Percentiles rank a stretch among this genome's conserved stretches.
Evolutionary conservation across 164 flowering plant species (phyloP).

Genomic region (Sedum album): DNA sequence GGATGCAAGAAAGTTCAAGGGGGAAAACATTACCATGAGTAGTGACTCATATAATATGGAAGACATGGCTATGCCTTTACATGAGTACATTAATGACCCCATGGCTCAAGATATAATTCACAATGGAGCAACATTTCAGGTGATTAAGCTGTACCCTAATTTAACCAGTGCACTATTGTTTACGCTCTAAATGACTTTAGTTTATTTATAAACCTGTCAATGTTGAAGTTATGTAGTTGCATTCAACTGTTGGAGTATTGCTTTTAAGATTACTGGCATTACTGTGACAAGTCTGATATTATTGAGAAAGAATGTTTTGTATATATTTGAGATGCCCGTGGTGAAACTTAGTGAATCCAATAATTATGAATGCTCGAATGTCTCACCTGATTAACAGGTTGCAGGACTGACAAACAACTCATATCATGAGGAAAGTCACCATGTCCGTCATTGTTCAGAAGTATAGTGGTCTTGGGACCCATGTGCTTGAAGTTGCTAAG

Average conservation of each 20-base stretch:
- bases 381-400: slow-evolving; percentile 38
- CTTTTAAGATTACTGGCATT: background rate
- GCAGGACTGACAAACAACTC: slow-evolving; percentile 98
- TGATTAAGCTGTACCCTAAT: slow-evolving; percentile 14
- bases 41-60: slow-evolving; percentile 55
- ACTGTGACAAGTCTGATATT: background rate
- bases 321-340: background rate
- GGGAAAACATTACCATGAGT: slow-evolving; percentile 11
- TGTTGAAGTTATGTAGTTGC: background rate
- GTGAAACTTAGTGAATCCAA: background rate
- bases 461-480: slow-evolving; percentile 52
- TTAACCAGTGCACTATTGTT: background rate
- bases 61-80: slow-evolving; percentile 73
- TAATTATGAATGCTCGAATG: no score
- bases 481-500: slow-evolving; percentile 93
- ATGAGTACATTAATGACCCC: slow-evolving; percentile 60
- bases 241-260: background rate
- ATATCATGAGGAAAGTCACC: slow-evolving; percentile 49
- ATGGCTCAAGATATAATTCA: slow-evolving; percentile 74
- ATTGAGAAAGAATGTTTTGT: background rate
- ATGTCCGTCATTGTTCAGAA: slow-evolving; percentile 74
- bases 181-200: no score
- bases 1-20: slow-evolving; percentile 44
- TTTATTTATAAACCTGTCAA: background rate
- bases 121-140: slow-evolving; percentile 99